Conservation (phyloP, 257 asterid genomes). For the Ilex asprella region DNA sequence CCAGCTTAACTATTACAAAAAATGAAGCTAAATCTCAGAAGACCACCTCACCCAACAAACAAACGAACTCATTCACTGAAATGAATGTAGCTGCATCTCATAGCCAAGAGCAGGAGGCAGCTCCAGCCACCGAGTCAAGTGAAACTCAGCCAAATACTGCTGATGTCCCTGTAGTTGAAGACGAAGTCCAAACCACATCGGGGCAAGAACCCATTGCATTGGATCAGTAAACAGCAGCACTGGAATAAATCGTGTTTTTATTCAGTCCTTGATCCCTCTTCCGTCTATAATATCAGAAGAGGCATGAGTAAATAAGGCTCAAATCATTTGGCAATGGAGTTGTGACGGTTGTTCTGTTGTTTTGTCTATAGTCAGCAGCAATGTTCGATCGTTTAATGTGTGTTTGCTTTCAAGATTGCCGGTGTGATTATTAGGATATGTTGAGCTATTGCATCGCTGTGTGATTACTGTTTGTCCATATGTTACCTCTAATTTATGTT, state of each 20-base stretch:
- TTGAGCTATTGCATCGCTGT: constrained; percentile 14
- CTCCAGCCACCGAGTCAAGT: constrained; percentile 4
- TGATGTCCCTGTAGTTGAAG: constrained; percentile 12
- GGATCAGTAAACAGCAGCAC: constrained; percentile 16
- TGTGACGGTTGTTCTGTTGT: constrained; percentile 9
- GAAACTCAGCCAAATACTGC: constrained; percentile 7
- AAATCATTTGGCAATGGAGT: constrained; percentile 9
- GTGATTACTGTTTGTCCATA: constrained; percentile 8
- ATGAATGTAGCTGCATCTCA: constrained; percentile 19
- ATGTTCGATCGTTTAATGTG: constrained; percentile 17
- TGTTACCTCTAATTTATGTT: constrained; percentile 11
- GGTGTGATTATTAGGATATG: constrained; percentile 14
- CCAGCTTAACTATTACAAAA: constrained; percentile 39
- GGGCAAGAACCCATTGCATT: constrained; percentile 14
- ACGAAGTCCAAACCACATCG: constrained; percentile 6
- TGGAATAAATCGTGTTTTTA: constrained; percentile 15
- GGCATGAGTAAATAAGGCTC: constrained; percentile 13
- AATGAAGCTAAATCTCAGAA: constrained; percentile 30
- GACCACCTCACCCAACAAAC: constrained; percentile 26
- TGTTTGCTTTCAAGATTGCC: constrained; percentile 17
- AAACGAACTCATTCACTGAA: constrained; percentile 18
- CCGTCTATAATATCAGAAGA: constrained; percentile 13
- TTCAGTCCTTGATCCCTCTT: constrained; percentile 18
- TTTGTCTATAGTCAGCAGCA: constrained; percentile 21
- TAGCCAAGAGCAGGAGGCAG: constrained; percentile 8